These are phyloP conservation scores for Paraphoma sp. DNA, from an alignment of 2,329 filamentous ascomycete genomes.

Conservation along the genomic window DNA sequence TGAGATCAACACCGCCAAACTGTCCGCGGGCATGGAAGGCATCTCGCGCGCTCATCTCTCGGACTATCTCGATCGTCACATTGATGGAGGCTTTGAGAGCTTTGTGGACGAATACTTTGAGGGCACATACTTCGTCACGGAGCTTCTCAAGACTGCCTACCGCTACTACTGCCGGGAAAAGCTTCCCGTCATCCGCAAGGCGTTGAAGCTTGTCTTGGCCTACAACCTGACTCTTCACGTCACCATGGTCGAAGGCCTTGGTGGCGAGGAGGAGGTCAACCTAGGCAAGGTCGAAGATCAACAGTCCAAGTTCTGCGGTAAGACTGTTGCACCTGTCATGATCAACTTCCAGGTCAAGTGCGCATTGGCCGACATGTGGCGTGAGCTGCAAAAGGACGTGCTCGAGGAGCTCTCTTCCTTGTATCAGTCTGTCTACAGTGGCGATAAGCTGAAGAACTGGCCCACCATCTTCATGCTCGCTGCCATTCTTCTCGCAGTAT, in stretches of 20 bases:
- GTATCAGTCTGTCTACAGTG: conserved; percentile 97
- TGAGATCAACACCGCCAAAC: conserved; percentile 84
- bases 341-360: conserved; percentile 99
- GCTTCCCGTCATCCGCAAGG: conserved; percentile 89
- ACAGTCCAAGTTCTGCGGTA: conserved; percentile 85
- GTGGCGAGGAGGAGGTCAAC: conserved; percentile 78
- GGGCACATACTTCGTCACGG: conserved; percentile 91
- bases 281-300: conserved; percentile 86
- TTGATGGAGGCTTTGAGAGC: conserved; percentile 88
- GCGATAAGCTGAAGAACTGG: conserved; percentile 98
- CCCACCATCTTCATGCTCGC: conserved; percentile 98
- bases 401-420: conserved; percentile 89
- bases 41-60: conserved; percentile 81
- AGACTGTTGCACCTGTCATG: conserved; percentile 94
- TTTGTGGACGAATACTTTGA: conserved; percentile 97
- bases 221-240: conserved; percentile 96
- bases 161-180: conserved; percentile 90
- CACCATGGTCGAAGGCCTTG: conserved; percentile 89
- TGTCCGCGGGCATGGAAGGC: conserved; percentile 88
- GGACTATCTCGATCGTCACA: conserved; percentile 94
- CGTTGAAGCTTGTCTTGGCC: conserved; percentile 89
- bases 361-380: conserved; percentile 97
- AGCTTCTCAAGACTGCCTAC: conserved; percentile 95
- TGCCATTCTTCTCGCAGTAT: conserved; percentile 89
- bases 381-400: conserved; percentile 94